Evolutionary conservation across 2,329 filamentous ascomycete genomes (phyloP).

Genomic region (Neurospora crassa): DNA sequence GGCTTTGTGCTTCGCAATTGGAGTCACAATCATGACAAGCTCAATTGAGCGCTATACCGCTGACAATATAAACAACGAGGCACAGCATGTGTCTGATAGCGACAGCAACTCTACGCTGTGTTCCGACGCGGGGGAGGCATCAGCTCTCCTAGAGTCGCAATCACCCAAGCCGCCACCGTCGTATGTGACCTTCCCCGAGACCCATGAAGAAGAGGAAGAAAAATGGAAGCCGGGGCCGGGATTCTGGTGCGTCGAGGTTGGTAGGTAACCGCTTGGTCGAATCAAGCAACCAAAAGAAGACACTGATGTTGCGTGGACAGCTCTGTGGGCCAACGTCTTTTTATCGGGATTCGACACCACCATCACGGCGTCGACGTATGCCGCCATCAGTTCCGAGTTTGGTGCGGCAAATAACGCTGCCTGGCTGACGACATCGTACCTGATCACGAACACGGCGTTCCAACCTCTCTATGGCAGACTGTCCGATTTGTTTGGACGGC

Average conservation of each 20-base stretch:
- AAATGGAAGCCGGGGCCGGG: conserved; percentile 39
- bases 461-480: conserved; percentile 62
- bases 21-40: neutral
- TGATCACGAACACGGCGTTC: conserved; percentile 61
- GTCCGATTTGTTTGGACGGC: conserved; percentile 58
- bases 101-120: neutral
- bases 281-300: neutral
- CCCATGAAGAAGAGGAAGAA: conserved; percentile 7
- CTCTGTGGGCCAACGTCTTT: conserved; percentile 42
- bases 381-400: conserved; percentile 64
- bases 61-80: neutral
- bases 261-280: conserved; percentile 33
- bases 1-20: neutral
- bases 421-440: conserved; percentile 64
- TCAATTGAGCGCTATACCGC: neutral
- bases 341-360: conserved; percentile 60
- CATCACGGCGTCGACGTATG: conserved; percentile 62
- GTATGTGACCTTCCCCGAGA: conserved; percentile 12
- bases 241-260: conserved; percentile 49
- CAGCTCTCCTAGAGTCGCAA: conserved; percentile 13
- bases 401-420: conserved; percentile 60
- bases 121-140: conserved; percentile 9
- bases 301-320: conserved; percentile 6
- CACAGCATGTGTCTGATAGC: neutral
- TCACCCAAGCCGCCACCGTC: conserved; percentile 5